Evolutionary conservation across 768 basidiomycete species (phyloP).

Genomic region (Amanita rimosa): DNA sequence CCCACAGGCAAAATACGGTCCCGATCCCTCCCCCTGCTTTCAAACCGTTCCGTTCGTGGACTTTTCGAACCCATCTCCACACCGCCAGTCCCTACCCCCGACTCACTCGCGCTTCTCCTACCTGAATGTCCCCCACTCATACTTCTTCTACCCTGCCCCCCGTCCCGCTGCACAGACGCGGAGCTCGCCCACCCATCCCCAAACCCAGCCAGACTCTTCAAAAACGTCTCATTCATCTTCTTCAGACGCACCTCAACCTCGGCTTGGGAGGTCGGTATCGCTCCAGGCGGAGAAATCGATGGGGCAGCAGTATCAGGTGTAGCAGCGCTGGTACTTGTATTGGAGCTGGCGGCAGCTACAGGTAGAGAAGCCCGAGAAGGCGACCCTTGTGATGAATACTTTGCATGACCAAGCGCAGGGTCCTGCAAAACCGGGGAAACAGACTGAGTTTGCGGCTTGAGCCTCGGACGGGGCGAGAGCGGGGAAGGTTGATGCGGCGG

Average conservation of each 20-base stretch:
- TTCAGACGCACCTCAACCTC: constrained; percentile 56
- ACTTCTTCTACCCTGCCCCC: constrained; percentile 8
- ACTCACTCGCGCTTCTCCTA: constrained; percentile 12
- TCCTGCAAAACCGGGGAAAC: background rate
- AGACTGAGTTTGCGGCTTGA: background rate
- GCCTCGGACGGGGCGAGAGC: background rate
- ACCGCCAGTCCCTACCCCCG: background rate
- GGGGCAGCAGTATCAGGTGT: background rate
- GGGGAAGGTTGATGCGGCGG: background rate
- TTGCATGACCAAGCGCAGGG: background rate
- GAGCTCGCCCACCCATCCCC: constrained; percentile 13
- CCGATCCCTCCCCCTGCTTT: constrained; percentile 15
- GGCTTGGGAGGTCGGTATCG: constrained; percentile 53
- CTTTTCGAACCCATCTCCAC: constrained; percentile 7
- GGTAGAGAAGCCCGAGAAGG: background rate
- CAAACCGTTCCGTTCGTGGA: constrained; percentile 12
- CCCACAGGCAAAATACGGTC: constrained; percentile 10
- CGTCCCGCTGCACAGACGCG: constrained; percentile 3
- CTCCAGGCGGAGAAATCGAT: constrained; percentile 17
- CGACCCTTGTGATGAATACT: background rate
- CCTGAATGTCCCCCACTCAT: constrained; percentile 8
- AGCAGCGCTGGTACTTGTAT: background rate
- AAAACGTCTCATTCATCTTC: constrained; percentile 59
- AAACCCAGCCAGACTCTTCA: constrained; percentile 52
- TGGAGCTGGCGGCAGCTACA: background rate